Conservation (phyloP, 169 alveolate species). For the Eimeria necatrix region DNA sequence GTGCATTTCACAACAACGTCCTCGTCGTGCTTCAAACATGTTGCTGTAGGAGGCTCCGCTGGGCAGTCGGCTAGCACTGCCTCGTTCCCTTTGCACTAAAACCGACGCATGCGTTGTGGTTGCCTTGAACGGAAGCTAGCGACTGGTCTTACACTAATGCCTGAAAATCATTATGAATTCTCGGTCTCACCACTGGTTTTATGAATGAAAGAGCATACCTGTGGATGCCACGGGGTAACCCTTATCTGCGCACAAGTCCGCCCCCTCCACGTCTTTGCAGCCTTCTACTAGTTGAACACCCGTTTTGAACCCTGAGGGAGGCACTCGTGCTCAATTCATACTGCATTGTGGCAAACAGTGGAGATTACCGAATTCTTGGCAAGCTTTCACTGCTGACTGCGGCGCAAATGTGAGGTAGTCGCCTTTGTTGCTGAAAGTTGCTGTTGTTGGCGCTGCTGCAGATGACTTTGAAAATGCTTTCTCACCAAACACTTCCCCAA, state of each 20-base stretch:
- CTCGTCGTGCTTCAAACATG: constrained; percentile 88
- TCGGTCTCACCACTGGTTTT: neutral
- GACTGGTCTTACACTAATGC: constrained; percentile 24
- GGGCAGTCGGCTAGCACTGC: constrained; percentile 85
- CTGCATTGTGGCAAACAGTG: neutral
- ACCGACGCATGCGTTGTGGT: neutral
- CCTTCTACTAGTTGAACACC: constrained; percentile 87
- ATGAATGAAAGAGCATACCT: constrained; percentile 78
- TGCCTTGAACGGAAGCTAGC: neutral
- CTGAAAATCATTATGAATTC: neutral
- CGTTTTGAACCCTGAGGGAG: constrained; percentile 84
- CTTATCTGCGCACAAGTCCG: constrained; percentile 89
- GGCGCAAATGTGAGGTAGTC: constrained; percentile 84
- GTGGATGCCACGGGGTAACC: constrained; percentile 90
- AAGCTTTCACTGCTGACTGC: constrained; percentile 90
- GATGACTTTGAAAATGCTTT: constrained; percentile 76
- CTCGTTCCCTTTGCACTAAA: constrained; percentile 89
- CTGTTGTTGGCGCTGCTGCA: neutral
- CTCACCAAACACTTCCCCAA: constrained; percentile 86
- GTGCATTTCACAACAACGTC: constrained; percentile 91
- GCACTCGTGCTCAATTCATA: no score
- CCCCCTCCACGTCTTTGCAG: constrained; percentile 88
- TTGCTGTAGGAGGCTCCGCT: constrained; percentile 88
- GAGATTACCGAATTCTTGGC: constrained; percentile 86
- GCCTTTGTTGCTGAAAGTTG: constrained; percentile 74